Evolutionary conservation across 192 early-diverging fungal species (phyloP), one percentile per base, ranked within the genome.

Genomic region (Coemansia furcata): DNA sequence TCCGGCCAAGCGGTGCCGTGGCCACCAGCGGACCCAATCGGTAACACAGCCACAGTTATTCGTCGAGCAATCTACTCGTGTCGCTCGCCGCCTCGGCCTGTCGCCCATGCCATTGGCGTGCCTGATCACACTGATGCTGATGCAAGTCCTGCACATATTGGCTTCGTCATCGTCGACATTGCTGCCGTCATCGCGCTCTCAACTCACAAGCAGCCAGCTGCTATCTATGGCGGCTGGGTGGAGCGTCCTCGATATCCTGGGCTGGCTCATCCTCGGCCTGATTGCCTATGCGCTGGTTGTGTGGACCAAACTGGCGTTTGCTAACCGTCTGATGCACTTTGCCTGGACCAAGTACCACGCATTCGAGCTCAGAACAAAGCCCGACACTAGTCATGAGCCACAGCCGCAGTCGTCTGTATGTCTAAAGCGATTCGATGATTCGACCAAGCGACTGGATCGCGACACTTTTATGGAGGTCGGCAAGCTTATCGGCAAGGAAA

Each of bases 281-380:
- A 84, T 85, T 12, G 85, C 85, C 2, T 87, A 86, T 62, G 83
- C 83, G 3, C 69, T 85, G 39, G 61, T 86, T 44, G 74, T 86
- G 26, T 85, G 92, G 42, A 46, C 89, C n/a, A 96, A 96, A 76
- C 77, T 96, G 19, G 54, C 90, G 17, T 87, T 94, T 66, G 93
- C 91, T 4, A 88, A 86, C 62, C 87, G 86, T n/a, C 74, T 96
- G 62, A 86, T 92, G 42, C 86, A 86, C 33, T 87, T 87, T 85
- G 88, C 93, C 3, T 85, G 89, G 73, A 72, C 81, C 23, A 81
- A 89, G 32, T 89, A 89, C 72, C 73, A 78, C 37, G 86, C 63
- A 9, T 88, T 89, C 78, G 74, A 77, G 80, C 74, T 63, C 21
- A 65, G 71, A 17, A 71, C 74, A 1, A 58, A 42, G 21, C 0